phyloP scores from a whole-genome alignment of 768 basidiomycete genomes.

The Scleroderma bovista region DNA sequence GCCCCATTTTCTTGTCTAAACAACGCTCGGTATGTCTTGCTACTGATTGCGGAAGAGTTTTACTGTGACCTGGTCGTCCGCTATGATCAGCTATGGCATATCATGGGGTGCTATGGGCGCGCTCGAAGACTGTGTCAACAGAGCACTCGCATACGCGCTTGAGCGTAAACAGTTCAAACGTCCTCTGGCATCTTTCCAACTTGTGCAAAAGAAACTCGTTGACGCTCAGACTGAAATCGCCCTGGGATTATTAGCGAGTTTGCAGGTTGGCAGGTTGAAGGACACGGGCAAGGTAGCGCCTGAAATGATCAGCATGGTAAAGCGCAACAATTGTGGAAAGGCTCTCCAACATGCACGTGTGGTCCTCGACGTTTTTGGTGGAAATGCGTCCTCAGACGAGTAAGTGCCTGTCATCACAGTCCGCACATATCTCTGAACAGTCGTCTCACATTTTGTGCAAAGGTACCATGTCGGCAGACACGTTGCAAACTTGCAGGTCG shows the following conservation, averaged over 20 bases:
- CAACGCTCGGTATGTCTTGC: constrained; percentile 55
- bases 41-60: neutral
- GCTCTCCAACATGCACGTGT: constrained; percentile 77
- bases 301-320: constrained; percentile 93
- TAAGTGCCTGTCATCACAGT: constrained; percentile 33
- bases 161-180: constrained; percentile 87
- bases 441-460: neutral
- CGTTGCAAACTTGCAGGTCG: constrained; percentile 92
- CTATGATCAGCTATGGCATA: constrained; percentile 63
- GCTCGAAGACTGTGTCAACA: constrained; percentile 82
- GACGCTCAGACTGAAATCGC: constrained; percentile 87
- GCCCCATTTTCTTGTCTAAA: constrained; percentile 92
- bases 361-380: constrained; percentile 87
- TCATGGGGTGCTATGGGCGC: constrained; percentile 97
- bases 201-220: constrained; percentile 96
- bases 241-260: constrained; percentile 67
- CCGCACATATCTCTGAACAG: too few relatives aligned
- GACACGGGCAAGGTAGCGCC: constrained; percentile 67
- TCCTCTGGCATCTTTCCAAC: constrained; percentile 90
- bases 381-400: constrained; percentile 93
- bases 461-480: constrained; percentile 95
- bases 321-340: constrained; percentile 95
- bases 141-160: constrained; percentile 77
- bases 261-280: constrained; percentile 85
- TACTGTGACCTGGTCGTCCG: neutral